phyloP scores from a whole-genome alignment of 164 flowering plant genomes.

The Stephania japonica region DNA sequence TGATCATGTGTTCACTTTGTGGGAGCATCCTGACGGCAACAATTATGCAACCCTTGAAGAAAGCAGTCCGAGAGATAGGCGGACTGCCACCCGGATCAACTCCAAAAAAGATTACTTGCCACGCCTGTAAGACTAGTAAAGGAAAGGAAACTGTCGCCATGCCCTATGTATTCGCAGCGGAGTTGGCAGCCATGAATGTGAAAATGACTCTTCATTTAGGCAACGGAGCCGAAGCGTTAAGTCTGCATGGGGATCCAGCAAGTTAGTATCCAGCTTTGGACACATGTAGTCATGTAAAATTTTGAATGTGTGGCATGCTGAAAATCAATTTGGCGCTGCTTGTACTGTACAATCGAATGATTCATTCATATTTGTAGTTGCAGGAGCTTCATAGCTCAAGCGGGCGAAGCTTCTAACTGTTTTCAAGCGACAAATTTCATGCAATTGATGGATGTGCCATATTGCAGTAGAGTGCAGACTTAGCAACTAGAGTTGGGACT shows the following conservation, averaged over 20 bases:
- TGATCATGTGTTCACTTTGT: conserved; percentile 39
- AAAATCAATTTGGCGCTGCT: background rate
- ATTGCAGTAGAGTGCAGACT: background rate
- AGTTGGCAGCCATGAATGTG: conserved; percentile 91
- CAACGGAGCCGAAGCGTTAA: conserved; percentile 33
- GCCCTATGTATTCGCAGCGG: conserved; percentile 93
- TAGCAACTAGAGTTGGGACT: background rate
- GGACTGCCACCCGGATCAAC: conserved; percentile 56
- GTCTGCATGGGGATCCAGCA: background rate
- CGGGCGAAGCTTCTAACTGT: too few relatives aligned
- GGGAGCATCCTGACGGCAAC: conserved; percentile 75
- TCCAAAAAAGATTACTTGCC: conserved; percentile 69
- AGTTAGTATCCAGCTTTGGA: background rate
- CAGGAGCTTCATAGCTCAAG: too few relatives aligned
- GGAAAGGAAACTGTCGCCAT: conserved; percentile 96
- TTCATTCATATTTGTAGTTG: too few relatives aligned
- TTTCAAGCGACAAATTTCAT: too few relatives aligned
- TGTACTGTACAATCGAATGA: background rate
- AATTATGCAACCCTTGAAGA: conserved; percentile 48
- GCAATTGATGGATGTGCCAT: too few relatives aligned
- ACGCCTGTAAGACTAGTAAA: conserved; percentile 64
- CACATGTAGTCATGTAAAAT: background rate
- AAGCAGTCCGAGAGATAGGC: conserved; percentile 31
- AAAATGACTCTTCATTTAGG: conserved; percentile 64
- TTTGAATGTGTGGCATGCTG: background rate